phyloP scores from a whole-genome alignment of 2,329 filamentous ascomycete genomes.

The Penicillium psychrosexuale region DNA sequence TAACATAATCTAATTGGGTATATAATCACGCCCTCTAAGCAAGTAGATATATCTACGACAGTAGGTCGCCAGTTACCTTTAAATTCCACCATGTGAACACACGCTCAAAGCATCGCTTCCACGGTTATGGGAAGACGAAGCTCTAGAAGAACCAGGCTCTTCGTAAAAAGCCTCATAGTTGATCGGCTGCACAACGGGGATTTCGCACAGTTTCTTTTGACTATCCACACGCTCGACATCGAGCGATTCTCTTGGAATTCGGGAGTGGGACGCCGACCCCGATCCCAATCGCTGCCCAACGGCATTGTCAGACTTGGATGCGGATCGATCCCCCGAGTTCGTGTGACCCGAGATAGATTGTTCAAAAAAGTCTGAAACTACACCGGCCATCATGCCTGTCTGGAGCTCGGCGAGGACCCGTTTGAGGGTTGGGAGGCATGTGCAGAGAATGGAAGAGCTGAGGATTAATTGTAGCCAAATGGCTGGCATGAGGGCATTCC shows the following conservation, averaged over 20 bases:
- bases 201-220: background rate
- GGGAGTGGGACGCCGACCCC: background rate
- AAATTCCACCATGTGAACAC: no score
- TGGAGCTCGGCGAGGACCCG: conserved; percentile 10
- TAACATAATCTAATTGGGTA: background rate
- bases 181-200: background rate
- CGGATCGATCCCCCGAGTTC: background rate
- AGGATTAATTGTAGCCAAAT: conserved; percentile 12
- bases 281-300: background rate
- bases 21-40: background rate
- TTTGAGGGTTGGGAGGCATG: conserved; percentile 12
- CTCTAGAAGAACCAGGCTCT: background rate
- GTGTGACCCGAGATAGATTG: conserved; percentile 4
- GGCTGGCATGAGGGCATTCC: conserved; percentile 8
- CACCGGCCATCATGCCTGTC: conserved; percentile 13
- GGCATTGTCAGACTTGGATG: background rate
- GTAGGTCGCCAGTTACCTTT: no score
- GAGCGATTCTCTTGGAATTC: background rate
- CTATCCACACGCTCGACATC: background rate
- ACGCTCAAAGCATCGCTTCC: no score
- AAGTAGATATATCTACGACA: background rate
- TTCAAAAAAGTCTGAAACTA: conserved; percentile 10
- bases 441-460: conserved; percentile 9
- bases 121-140: background rate
- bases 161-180: conserved; percentile 7